Conservation (phyloP, 2,329 filamentous ascomycete genomes). For the Diplodia seriata region DNA sequence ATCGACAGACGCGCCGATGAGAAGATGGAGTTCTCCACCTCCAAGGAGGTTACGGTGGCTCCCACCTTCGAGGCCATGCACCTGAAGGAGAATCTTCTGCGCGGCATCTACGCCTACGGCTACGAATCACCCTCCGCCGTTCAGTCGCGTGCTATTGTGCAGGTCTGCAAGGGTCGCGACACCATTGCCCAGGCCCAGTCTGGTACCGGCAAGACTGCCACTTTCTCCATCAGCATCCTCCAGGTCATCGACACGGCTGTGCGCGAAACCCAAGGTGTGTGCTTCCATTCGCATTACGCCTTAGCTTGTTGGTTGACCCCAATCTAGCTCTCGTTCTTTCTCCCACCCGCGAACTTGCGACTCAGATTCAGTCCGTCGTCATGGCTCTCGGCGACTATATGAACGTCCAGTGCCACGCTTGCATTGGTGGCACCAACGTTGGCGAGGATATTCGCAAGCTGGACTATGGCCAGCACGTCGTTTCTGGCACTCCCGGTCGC, state of each 20-base stretch:
- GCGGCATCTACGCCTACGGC: slow-evolving; percentile 97
- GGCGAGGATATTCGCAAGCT: slow-evolving; percentile 98
- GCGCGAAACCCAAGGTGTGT: slow-evolving; percentile 78
- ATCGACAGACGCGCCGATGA: slow-evolving; percentile 94
- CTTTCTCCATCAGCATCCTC: slow-evolving; percentile 94
- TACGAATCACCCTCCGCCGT: slow-evolving; percentile 98
- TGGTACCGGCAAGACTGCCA: slow-evolving; percentile 95
- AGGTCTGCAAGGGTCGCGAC: slow-evolving; percentile 98
- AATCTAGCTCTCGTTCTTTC: slow-evolving; percentile 82
- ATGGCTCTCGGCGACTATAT: slow-evolving; percentile 99
- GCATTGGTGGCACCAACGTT: slow-evolving; percentile 97
- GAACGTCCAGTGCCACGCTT: slow-evolving; percentile 99
- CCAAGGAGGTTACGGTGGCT: slow-evolving; percentile 94
- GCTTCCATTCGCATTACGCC: neutral
- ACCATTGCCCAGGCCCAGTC: slow-evolving; percentile 98
- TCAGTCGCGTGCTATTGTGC: slow-evolving; percentile 96
- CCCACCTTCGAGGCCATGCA: slow-evolving; percentile 80
- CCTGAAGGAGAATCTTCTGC: slow-evolving; percentile 94
- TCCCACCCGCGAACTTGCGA: slow-evolving; percentile 93
- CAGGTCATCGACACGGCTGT: slow-evolving; percentile 95
- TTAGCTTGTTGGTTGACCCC: slow-evolving; percentile 33
- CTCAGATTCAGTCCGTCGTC: slow-evolving; percentile 97
- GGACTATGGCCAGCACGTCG: slow-evolving; percentile 96
- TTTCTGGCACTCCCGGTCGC: slow-evolving; percentile 95
- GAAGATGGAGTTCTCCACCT: slow-evolving; percentile 97